A percentile compares a stretch with the other conserved stretches of the same genome.
phyloP scores from a whole-genome alignment of 345 rosid species.

The Gossypium anomalum region DNA sequence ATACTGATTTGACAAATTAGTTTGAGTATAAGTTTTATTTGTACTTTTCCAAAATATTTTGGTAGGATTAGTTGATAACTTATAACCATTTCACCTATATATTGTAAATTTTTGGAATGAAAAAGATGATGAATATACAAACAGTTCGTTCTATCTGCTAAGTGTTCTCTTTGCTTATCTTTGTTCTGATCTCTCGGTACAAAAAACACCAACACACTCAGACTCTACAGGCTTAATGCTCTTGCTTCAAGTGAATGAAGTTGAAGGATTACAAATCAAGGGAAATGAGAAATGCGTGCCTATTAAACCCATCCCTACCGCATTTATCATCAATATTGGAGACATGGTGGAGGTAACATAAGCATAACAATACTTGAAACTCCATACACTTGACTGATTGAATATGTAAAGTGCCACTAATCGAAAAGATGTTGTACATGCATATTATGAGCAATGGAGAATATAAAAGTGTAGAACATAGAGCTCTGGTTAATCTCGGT shows the following conservation, averaged over 20 bases:
- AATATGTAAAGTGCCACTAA: not conserved
- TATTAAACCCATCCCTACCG: slow-evolving; percentile 27
- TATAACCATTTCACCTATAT: no score
- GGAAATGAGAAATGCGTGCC: slow-evolving; percentile 35
- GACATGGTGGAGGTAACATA: slow-evolving; percentile 41
- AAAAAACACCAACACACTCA: slow-evolving; percentile 24
- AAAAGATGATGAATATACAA: no score
- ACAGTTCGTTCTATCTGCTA: no score
- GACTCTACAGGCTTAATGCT: slow-evolving; percentile 34
- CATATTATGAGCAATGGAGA: slow-evolving; percentile 14
- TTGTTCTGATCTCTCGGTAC: no score
- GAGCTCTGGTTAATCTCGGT: not conserved
- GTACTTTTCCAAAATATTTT: no score
- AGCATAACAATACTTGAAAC: not conserved
- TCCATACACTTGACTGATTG: not conserved
- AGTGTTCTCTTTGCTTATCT: no score
- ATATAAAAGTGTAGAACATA: slow-evolving; percentile 13
- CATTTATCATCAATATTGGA: slow-evolving; percentile 37
- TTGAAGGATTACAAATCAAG: slow-evolving; percentile 30
- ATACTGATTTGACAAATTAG: no score
- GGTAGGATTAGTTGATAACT: no score
- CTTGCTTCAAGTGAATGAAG: slow-evolving; percentile 28
- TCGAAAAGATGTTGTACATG: not conserved
- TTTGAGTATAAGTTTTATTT: no score
- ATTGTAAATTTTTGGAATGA: no score